Evolutionary conservation across 441 rosid genomes (phyloP), one percentile per base, ranked within the genome.

Genomic region (Croton laevigatus): DNA sequence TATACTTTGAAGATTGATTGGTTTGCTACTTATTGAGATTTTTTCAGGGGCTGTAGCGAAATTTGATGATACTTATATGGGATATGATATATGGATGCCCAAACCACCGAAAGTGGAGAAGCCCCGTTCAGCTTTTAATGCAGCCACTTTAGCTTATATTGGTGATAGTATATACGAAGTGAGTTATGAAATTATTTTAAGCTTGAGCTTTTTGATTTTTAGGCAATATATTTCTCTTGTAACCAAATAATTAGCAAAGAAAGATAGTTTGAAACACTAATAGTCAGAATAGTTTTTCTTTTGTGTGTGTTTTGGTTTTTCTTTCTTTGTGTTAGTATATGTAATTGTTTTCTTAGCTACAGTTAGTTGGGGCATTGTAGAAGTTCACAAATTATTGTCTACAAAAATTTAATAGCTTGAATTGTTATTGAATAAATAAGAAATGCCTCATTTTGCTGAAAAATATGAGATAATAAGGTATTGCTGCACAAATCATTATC

Each of bases 121-220:
- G 82, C 97, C 98, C 81, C 88, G 92, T 45, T 88, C 94, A 1
- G 81, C 78, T 6, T 87, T 71, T 64, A 93, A 89, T 80, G 96
- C 97, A 5, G 92, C 98, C 0, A 82, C 86, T 0, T 76, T 91
- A 42, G 97, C 97, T 20, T 91, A 88, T 65, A 76, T 91, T 6
- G 97, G 96, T 59, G 97, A 94, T 77, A 82, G 95, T 51, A 83
- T 94, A 62, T 94, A 85, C 20, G 95, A 94, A 93, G 97, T 93
- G 48, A 36, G 76, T 74, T 68, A 16, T 72, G n/a, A 22, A 42
- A 48, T 64, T 59, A 51, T 23, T 14, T 69, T 61, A 6, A 60
- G 4, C 27, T 44, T 5, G 32, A 48, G 27, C 51, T 59, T n/a
- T 8, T 42, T 3, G 34, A n/a, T 37, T 14, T 17, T 23, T 23